Percentiles rank a stretch among this genome's conserved stretches.
These are phyloP conservation scores for Cryptococcus jaspeensis DNA, from an alignment of 1,284 basidiomycete genomes.

Conservation along the genomic window DNA sequence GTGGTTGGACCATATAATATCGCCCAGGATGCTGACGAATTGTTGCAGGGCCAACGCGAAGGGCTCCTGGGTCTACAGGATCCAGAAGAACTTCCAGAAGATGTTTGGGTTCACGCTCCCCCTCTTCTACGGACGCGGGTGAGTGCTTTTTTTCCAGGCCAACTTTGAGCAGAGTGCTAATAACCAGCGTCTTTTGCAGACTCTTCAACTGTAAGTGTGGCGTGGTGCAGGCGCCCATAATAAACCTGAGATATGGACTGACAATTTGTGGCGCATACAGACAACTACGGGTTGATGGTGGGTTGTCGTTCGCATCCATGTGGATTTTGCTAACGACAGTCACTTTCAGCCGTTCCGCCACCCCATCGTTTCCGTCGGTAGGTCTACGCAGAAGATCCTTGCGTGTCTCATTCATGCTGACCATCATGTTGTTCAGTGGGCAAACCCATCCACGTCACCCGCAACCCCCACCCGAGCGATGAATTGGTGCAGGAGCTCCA, in stretches of 20 bases:
- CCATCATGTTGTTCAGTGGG: constrained; percentile 61
- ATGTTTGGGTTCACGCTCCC: constrained; percentile 97
- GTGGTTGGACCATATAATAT: constrained; percentile 5
- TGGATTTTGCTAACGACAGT: constrained; percentile 7
- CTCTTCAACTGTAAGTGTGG: constrained; percentile 75
- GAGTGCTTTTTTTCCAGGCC: constrained; percentile 21
- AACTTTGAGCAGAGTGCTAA: not conserved
- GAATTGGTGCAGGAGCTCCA: constrained; percentile 81
- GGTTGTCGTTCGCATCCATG: not conserved
- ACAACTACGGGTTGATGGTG: constrained; percentile 63
- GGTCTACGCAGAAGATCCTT: constrained; percentile 42
- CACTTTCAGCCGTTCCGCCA: constrained; percentile 76
- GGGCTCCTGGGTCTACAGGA: constrained; percentile 79
- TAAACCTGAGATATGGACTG: not conserved
- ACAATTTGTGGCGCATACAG: constrained; percentile 11
- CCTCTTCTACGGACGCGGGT: constrained; percentile 83
- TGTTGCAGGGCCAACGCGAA: constrained; percentile 68
- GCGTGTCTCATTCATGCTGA: not conserved
- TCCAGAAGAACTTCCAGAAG: constrained; percentile 87
- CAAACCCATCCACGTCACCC: constrained; percentile 75
- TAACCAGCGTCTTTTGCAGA: constrained; percentile 14
- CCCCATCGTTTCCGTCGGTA: constrained; percentile 89
- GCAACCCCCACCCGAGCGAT: constrained; percentile 73
- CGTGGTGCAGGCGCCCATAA: not conserved
- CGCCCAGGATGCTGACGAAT: not conserved